phyloP scores from a whole-genome alignment of 164 flowering plant genomes.

The Santalum album region DNA sequence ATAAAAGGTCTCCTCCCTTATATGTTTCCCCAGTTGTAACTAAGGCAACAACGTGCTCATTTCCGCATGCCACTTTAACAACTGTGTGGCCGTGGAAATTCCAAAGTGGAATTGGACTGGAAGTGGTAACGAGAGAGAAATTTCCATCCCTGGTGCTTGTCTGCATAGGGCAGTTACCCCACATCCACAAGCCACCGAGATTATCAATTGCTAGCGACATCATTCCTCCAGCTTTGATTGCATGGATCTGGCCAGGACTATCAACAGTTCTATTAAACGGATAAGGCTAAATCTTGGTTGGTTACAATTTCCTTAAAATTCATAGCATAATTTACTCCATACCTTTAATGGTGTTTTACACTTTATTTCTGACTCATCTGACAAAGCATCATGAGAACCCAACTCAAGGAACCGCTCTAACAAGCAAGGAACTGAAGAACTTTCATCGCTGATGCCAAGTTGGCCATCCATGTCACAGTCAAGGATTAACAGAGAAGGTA shows the following conservation, averaged over 20 bases:
- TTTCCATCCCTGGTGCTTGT: constrained; percentile 21
- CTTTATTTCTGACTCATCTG: constrained; percentile 26
- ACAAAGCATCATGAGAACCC: constrained; percentile 28
- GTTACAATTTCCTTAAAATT: too few species aligned
- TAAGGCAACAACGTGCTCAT: constrained; percentile 78
- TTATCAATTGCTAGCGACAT: constrained; percentile 84
- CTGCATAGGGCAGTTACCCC: constrained; percentile 71
- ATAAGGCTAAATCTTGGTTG: too few species aligned
- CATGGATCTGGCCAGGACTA: constrained; percentile 57
- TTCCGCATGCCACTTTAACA: constrained; percentile 92
- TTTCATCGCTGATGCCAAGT: constrained; percentile 57
- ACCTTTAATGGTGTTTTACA: constrained; percentile 49
- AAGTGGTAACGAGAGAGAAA: constrained; percentile 35
- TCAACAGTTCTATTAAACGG: too few species aligned
- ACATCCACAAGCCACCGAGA: constrained; percentile 79
- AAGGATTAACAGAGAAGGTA: constrained; percentile 23
- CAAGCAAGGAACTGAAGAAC: constrained; percentile 43
- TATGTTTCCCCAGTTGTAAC: constrained; percentile 60
- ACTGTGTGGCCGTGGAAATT: constrained; percentile 73
- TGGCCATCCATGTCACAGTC: constrained; percentile 71
- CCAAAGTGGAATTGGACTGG: constrained; percentile 54
- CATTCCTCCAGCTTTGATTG: constrained; percentile 83
- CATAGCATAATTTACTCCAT: constrained; percentile 1
- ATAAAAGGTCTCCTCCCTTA: constrained; percentile 46
- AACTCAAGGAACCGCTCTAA: constrained; percentile 43